Evolutionary conservation across 2,329 filamentous ascomycete genomes (phyloP).

Genomic region (Talaromyces piceae): DNA sequence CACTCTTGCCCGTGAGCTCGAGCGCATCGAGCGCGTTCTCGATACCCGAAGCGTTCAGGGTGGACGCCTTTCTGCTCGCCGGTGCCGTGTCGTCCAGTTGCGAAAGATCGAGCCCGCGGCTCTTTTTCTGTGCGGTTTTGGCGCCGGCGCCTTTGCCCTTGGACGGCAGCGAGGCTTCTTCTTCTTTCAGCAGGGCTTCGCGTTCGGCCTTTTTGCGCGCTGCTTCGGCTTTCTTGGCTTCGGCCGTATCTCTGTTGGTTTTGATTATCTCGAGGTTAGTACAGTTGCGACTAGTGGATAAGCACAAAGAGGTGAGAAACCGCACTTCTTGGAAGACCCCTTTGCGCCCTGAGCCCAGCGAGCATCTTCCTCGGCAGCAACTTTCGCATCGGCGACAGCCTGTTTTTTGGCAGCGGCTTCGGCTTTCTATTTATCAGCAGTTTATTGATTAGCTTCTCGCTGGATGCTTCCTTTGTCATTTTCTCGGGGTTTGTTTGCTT

Average conservation of each 20-base stretch:
- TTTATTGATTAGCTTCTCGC: constrained; percentile 11
- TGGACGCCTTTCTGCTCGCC: constrained; percentile 41
- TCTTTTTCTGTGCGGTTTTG: constrained; percentile 46
- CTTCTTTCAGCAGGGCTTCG: constrained; percentile 72
- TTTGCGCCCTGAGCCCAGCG: constrained; percentile 86
- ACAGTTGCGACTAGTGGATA: not conserved
- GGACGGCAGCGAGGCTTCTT: constrained; percentile 62
- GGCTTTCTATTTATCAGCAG: constrained; percentile 62
- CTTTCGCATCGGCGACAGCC: constrained; percentile 60
- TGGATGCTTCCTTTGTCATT: not conserved
- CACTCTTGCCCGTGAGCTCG: constrained; percentile 53
- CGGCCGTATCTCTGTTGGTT: constrained; percentile 66
- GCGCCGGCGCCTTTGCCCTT: constrained; percentile 53
- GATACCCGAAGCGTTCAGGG: constrained; percentile 78
- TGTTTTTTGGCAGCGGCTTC: constrained; percentile 76
- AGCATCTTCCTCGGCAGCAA: constrained; percentile 59
- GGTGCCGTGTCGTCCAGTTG: constrained; percentile 58
- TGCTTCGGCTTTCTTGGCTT: constrained; percentile 72
- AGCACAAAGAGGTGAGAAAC: constrained; percentile 14
- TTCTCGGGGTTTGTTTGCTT: constrained; percentile 1
- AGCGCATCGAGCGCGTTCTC: constrained; percentile 90
- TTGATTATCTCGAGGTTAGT: not conserved
- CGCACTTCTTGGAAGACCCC: constrained; percentile 73
- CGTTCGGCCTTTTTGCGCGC: constrained; percentile 89
- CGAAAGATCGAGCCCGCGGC: constrained; percentile 64